Evolutionary conservation across 169 alveolate genomes (phyloP).

Genomic region (Hepatocystis sp.): DNA sequence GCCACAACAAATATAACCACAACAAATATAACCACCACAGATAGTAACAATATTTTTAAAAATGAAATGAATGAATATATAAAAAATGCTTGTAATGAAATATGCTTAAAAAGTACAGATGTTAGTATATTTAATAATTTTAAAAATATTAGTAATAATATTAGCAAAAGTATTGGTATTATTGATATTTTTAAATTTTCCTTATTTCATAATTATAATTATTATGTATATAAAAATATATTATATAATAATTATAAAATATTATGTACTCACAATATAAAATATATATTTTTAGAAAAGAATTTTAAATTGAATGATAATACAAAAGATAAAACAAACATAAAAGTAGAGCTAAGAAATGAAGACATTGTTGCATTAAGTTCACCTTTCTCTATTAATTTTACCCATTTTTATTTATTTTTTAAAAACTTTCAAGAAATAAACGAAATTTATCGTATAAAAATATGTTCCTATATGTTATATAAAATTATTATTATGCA

Average conservation of each 20-base stretch:
- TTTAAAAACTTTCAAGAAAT: slow-evolving; percentile 34
- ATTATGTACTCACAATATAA: slow-evolving; percentile 12
- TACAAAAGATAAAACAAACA: neutral
- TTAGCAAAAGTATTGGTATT: slow-evolving; percentile 3
- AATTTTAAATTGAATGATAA: slow-evolving; percentile 14
- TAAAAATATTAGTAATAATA: slow-evolving; percentile 3
- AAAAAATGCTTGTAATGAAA: slow-evolving; percentile 12
- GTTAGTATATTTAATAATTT: neutral
- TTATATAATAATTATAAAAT: slow-evolving; percentile 41
- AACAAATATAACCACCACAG: no score
- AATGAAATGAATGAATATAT: neutral
- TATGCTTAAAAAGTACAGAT: slow-evolving; percentile 1
- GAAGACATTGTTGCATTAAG: neutral
- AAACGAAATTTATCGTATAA: slow-evolving; percentile 21
- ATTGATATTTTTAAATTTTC: slow-evolving; percentile 28
- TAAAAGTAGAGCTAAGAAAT: neutral
- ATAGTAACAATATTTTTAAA: no score
- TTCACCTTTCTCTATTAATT: slow-evolving; percentile 1
- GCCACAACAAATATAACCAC: no score
- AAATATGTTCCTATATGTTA: slow-evolving; percentile 15
- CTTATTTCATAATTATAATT: slow-evolving; percentile 8
- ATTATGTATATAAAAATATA: slow-evolving; percentile 12
- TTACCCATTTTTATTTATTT: slow-evolving; percentile 19
- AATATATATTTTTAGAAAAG: slow-evolving; percentile 19
- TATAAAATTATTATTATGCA: slow-evolving; percentile 57